Evolutionary conservation across 495 filamentous ascomycete species (phyloP), one percentile per base, ranked within the genome.

Genomic region (Hypoxylon subgilvum): DNA sequence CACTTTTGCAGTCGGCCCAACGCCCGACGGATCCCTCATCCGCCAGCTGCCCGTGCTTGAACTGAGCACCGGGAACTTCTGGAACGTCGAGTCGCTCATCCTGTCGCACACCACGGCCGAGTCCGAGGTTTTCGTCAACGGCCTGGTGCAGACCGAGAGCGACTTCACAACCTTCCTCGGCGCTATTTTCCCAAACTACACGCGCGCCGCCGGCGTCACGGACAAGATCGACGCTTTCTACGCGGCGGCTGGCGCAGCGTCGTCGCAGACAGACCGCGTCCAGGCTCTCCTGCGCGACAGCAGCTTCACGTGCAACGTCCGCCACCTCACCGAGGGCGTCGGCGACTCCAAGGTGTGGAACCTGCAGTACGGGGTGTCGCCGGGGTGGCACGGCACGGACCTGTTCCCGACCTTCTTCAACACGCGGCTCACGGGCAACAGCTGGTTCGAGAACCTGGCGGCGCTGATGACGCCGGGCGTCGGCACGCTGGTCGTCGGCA

Each of bases 161-260:
- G 73, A 83, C 44, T 84, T 84, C 70, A 74, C 74, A 30, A 67
- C 58, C n/a, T 81, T 76, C 59, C 60, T 82, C 18, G 70, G 78
- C 30, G 58, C 71, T 25, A 54, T 76, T 14, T 76, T 76, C 18
- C 72, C 73, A 4, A 56, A 71, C 13, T 74, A 76, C 51, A 71
- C 73, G 9, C 44, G 50, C 25, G 32, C 55, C 6, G 57, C 49
- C 12, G 73, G 71, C n/a, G 39, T 76, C 16, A 72, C 60, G 23
- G 54, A 52, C 7, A 56, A 63, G 16, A 61, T 77, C 22, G 65
- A 72, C 22, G 38, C 59, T 16, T 74, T 67, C 54, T 77, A 78
- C 38, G 68, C 73, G 13, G 38, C 22, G 61, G 70, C 6, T 49
- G 54, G 36, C 17, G 30, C 46, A 40, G 44, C 52, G 5, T 57